Base-by-base conservation (phyloP, 371 early-diverging fungal species). In the Apophysomyces trapeziformis region DNA sequence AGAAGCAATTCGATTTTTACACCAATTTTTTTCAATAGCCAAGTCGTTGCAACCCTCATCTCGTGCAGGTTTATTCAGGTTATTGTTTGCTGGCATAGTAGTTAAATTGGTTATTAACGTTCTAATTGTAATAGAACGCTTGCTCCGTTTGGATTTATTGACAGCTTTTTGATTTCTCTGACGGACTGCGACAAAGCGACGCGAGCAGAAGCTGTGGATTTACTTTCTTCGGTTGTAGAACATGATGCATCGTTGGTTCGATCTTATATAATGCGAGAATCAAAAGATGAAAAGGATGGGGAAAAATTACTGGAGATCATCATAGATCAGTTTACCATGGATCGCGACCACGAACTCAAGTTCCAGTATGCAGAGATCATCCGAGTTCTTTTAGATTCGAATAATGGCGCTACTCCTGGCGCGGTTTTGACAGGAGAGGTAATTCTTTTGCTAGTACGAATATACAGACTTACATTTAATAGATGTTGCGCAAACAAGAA, bases 171-270 rank as follows among this genome's bases (percentile, higher is more conserved):
- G 57, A 80, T 76, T 58, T 85, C 90, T 2, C 75, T 96, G 38
- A 76, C 69, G 8, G 80, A 87, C 32, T 46, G 71, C 0, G 85
- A 89, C 57, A 68, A 69, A 57, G 61, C 68, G 8, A 73, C 92
- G 13, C 89, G 89, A 63, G 71, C 78, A 38, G 86, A 88, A 9
- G 87, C 86, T 37, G 77, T 89, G 12, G 90, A 93, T 32, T 85
- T 95, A 35, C 73, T 95, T 50, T 68, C 84, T n/a, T 77, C 86
- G 0, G 84, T 95, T 3, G 78, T 94, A 45, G 95, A 96, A 56
- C 88, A 91, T 60, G 93, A 95, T 65, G 87, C 93, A 9, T 77
- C 85, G 13, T 69, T 93, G 8, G 86, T 95, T 1, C 83, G 97
- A 16, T 80, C 87, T 1, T 83, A 89, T 57, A 86, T 89, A 37